Evolutionary conservation across 257 asterid species (phyloP).

Genomic region (Coffea canephora): DNA sequence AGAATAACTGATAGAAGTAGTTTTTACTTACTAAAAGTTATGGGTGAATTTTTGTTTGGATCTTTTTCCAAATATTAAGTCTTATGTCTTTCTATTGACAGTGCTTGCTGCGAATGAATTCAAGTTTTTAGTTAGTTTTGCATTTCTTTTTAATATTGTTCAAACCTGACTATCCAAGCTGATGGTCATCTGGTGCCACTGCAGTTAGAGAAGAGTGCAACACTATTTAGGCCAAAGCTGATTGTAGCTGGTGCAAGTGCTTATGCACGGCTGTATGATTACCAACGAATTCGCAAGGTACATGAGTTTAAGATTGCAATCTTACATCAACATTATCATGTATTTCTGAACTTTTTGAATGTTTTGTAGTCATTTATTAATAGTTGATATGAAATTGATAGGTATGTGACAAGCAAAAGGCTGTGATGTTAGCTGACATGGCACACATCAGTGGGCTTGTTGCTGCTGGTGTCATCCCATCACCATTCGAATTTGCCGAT

Average conservation of each 20-base stretch:
- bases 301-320: background rate
- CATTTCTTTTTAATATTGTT: constrained; percentile 13
- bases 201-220: constrained; percentile 43
- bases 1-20: background rate
- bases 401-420: constrained; percentile 96
- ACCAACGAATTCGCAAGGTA: constrained; percentile 33
- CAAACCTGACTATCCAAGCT: constrained; percentile 5
- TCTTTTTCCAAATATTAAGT: background rate
- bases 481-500: constrained; percentile 94
- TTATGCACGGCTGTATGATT: constrained; percentile 41
- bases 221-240: constrained; percentile 73
- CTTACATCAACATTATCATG: background rate
- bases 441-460: constrained; percentile 98
- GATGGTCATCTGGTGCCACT: constrained; percentile 18
- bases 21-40: background rate
- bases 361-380: background rate
- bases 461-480: constrained; percentile 98
- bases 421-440: constrained; percentile 91
- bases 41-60: background rate
- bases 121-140: background rate
- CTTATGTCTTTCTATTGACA: background rate
- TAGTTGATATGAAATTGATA: constrained; percentile 32
- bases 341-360: background rate
- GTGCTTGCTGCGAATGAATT: background rate
- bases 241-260: constrained; percentile 96